Evolutionary conservation across 106 monocot genomes (phyloP).

Genomic region (Apostasia ramifera): DNA sequence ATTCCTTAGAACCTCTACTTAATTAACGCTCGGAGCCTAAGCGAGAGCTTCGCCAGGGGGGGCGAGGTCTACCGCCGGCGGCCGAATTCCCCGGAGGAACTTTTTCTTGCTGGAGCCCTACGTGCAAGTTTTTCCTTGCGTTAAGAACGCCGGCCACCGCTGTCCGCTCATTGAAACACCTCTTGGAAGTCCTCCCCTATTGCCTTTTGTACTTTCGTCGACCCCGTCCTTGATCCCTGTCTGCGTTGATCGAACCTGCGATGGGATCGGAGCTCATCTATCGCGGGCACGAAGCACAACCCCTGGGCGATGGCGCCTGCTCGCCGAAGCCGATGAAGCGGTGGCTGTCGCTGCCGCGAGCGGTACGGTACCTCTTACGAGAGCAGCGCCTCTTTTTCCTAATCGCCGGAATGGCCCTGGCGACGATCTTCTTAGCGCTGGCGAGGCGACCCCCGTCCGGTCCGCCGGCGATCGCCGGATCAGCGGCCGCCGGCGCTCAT

Average conservation of each 20-base stretch:
- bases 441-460: background rate
- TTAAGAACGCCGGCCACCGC: no score
- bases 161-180: no score
- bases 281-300: slow-evolving; percentile 25
- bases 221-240: no score
- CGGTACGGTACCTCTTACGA: slow-evolving; percentile 33
- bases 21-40: no score
- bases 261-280: slow-evolving; percentile 42
- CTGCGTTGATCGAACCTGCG: background rate
- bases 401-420: slow-evolving; percentile 47
- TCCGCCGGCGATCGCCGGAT: background rate
- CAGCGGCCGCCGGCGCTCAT: background rate
- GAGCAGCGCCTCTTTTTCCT: slow-evolving; percentile 52
- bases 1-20: no score
- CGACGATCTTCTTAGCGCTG: slow-evolving; percentile 36
- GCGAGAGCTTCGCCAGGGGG: no score
- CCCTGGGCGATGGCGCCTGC: slow-evolving; percentile 18
- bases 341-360: slow-evolving; percentile 16
- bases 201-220: no score
- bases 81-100: no score
- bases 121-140: no score
- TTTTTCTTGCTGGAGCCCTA: no score
- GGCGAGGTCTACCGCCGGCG: no score
- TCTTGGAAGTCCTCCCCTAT: no score
- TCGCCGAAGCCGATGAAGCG: slow-evolving; percentile 45